Evolutionary conservation across 192 early-diverging fungal genomes (phyloP), one percentile per base, ranked within the genome.

Genomic region (Entomortierella beljakovae): DNA sequence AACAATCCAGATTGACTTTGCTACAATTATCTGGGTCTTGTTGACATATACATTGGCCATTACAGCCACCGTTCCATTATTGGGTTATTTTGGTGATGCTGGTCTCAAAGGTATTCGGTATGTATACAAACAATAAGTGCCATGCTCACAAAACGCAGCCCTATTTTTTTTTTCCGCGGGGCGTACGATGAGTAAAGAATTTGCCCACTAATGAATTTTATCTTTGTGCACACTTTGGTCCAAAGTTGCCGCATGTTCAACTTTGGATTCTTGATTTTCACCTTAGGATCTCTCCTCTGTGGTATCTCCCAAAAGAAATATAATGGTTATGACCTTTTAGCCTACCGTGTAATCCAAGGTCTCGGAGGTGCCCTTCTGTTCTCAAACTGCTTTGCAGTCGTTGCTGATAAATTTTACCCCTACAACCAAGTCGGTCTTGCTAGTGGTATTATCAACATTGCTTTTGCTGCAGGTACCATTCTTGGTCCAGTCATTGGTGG

Each of bases 361-460:
- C 74, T 77, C 9, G 74, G 74, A 32, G 74, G 74, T 20, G 74
- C 74, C 3, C 64, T 77, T 32, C 32, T 77, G 15, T 69, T 77
- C 55, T 52, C 74, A 32, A 77, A 77, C 61, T 77, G 74, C 35
- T 77, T 77, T 46, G 74, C 74, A 48, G 65, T 77, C 22, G 74
- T 77, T 8, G 74, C 74, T 28, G 74, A 77, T 49, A 77, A 77
- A 55, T 77, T 77, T 25, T 77, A 77, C 29, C 66, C 74, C 3
- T 77, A 77, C 31, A 77, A 77, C 60, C 74, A 77, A 51, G 74
- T 77, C 55, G 74, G 74, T 53, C 66, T 77, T 26, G 74, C 74
- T 16, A 64, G 53, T 35, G 74, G 74, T 4, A 77, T 77, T 38
- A 77, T 77, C 74, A 77, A 77, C 42, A 77, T 77, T 56, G 74